These are phyloP conservation scores for Eimeria brunetti DNA, from an alignment of 169 alveolate species.

Conservation along the genomic window DNA sequence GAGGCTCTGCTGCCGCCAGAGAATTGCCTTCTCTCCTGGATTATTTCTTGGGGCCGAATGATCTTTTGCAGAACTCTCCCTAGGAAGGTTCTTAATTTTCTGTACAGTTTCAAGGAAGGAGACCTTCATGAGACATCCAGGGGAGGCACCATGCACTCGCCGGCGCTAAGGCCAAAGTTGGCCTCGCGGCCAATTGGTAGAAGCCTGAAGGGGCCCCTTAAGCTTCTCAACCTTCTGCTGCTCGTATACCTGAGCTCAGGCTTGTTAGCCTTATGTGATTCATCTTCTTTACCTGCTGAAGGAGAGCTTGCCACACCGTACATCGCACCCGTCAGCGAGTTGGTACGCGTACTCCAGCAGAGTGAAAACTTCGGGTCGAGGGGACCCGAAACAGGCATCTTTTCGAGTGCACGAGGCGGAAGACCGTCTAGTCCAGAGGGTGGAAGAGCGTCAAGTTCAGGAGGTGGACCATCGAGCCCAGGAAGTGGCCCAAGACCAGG, in stretches of 20 bases:
- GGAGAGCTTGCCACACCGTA: neutral
- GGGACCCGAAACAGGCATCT: neutral
- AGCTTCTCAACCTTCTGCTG: neutral
- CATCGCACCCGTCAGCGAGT: neutral
- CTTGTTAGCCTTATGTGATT: neutral
- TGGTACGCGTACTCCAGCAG: neutral
- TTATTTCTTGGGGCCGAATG: neutral
- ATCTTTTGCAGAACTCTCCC: neutral
- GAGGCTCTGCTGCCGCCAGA: neutral
- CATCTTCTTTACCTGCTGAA: neutral
- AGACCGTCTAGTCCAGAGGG: neutral
- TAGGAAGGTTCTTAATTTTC: neutral
- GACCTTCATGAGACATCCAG: neutral
- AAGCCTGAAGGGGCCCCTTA: neutral
- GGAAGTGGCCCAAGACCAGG: neutral
- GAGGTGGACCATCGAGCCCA: neutral
- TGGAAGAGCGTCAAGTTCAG: neutral
- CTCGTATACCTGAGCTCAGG: neutral
- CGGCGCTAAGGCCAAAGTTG: neutral
- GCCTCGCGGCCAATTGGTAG: neutral
- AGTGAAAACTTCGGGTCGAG: neutral
- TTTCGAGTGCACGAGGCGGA: neutral
- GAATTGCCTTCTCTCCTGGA: neutral
- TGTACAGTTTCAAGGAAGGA: neutral
- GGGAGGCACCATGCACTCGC: neutral